phyloP scores from a whole-genome alignment of 768 basidiomycete genomes.

The Rhodosporidiobolus sp. region DNA sequence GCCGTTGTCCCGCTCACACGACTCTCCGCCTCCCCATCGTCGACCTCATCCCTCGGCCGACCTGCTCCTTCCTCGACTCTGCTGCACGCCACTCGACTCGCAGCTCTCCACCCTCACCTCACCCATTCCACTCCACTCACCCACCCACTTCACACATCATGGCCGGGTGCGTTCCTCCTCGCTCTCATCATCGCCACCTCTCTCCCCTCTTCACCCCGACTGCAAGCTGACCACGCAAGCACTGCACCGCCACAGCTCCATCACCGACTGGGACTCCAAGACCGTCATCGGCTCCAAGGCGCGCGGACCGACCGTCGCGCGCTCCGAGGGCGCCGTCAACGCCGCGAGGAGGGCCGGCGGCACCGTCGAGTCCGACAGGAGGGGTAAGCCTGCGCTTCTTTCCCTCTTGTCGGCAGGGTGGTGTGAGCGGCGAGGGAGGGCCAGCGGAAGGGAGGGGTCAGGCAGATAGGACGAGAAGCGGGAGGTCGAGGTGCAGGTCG shows the following conservation, averaged over 20 bases:
- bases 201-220: neutral
- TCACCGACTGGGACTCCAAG: slow-evolving; percentile 40
- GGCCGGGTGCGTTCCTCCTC: neutral
- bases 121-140: too few species aligned
- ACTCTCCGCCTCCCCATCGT: too few species aligned
- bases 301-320: slow-evolving; percentile 23
- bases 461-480: too few species aligned
- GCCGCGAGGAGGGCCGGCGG: slow-evolving; percentile 32
- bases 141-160: neutral
- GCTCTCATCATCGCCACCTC: neutral
- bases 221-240: neutral
- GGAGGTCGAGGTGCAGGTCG: too few species aligned
- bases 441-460: too few species aligned
- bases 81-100: neutral
- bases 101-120: neutral
- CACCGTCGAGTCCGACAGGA: slow-evolving; percentile 31
- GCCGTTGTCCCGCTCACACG: too few species aligned
- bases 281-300: slow-evolving; percentile 35
- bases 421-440: too few species aligned
- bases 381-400: slow-evolving; percentile 21
- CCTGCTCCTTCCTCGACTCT: neutral
- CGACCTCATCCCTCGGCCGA: neutral
- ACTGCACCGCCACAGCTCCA: slow-evolving; percentile 12
- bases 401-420: neutral
- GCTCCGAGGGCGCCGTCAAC: slow-evolving; percentile 20